Evolutionary conservation across 2,329 filamentous ascomycete genomes (phyloP), one percentile per base, ranked within the genome.

Genomic region (Colletotrichum phormii): DNA sequence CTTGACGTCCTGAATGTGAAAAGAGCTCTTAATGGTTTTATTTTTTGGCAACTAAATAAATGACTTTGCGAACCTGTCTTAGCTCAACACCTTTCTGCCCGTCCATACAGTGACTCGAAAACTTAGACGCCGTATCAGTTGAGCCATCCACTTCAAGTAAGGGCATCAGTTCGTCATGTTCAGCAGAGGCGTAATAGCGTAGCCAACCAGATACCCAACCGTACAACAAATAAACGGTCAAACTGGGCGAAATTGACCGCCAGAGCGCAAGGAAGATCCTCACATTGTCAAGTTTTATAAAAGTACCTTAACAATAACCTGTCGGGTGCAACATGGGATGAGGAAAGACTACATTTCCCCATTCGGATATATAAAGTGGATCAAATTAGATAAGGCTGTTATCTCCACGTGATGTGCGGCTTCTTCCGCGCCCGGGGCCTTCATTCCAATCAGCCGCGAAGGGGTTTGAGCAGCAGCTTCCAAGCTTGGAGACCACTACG

Each of bases 361-460:
- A 58, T 31, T 58, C 35, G 35, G 53, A 15, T 6, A 22, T 3
- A 4, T 22, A 26, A 35, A n/a, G 18, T 12, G 53, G 64, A 13
- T 1, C 5, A 4, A 1, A 0, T 0, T 5, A 12, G 66, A 64
- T 72, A 66, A 58, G 53, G 2, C 13, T 2, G 31, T 64, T 64
- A 71, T 74, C 59, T 22, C 18, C 73, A 75, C 71, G 61, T 73
- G 70, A 74, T 12, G n/a, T 12, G 29, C 70, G 72, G 64, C 51
- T 53, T 53, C 15, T 57, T 60, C 69, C 72, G 68, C 26, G 26
- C 24, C 29, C 18, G 37, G 54, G 53, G 67, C 57, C 37, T 71
- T 35, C 61, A 29, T 73, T 59, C 63, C 57, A 62, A 67, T 60
- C 67, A 72, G 42, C 51, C 58, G n/a, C 51, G 71, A 71, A 72